Conservation (phyloP, 176 grass and related monocot genomes). For the Oryza meridionalis region DNA sequence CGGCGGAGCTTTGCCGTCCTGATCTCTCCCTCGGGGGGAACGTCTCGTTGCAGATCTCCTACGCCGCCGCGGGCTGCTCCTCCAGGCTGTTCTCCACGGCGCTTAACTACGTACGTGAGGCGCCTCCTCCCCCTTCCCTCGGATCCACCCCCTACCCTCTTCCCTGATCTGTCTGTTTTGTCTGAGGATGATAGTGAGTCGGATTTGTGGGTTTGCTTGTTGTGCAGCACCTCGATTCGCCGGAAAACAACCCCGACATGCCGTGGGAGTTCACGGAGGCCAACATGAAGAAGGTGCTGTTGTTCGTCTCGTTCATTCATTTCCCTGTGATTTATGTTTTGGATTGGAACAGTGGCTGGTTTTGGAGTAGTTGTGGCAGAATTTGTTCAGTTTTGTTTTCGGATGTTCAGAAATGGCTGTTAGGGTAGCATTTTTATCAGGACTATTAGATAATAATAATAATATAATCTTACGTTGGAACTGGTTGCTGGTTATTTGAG, state of each 20-base stretch:
- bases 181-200: constrained; percentile 5
- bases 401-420: constrained; percentile 11
- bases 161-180: constrained; percentile 45
- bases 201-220: constrained; percentile 25
- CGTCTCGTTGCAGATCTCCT: constrained; percentile 39
- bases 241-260: constrained; percentile 72
- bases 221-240: constrained; percentile 90
- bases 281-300: constrained; percentile 78
- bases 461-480: background rate
- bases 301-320: background rate
- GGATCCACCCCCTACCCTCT: constrained; percentile 29
- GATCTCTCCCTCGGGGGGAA: constrained; percentile 24
- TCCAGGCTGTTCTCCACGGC: constrained; percentile 69
- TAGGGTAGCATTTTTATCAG: background rate
- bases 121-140: background rate
- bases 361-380: constrained; percentile 22
- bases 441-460: constrained; percentile 2
- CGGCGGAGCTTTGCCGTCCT: background rate
- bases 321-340: constrained; percentile 3
- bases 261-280: constrained; percentile 75
- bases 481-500: background rate
- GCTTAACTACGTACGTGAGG: constrained; percentile 91
- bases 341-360: background rate
- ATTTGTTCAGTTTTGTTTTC: background rate
- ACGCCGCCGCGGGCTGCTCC: constrained; percentile 26